These are phyloP conservation scores for Botrytis sinoallii DNA, from an alignment of 2,329 filamentous ascomycete genomes.

Conservation along the genomic window DNA sequence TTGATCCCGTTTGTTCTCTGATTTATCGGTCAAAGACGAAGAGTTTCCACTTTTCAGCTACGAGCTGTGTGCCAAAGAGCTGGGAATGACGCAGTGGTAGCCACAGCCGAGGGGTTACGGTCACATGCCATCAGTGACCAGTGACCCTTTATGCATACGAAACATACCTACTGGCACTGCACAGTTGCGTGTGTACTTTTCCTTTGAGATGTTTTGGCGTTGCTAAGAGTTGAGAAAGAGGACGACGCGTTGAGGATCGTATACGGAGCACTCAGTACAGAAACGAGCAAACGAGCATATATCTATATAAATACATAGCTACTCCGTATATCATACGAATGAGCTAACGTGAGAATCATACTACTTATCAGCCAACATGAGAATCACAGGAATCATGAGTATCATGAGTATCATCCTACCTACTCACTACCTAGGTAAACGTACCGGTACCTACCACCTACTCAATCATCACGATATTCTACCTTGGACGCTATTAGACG, in stretches of 20 bases:
- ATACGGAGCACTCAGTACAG: background rate
- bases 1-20: background rate
- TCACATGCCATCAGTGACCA: background rate
- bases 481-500: background rate
- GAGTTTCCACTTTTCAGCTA: background rate
- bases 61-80: background rate
- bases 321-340: background rate
- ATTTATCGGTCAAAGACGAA: background rate
- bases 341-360: background rate
- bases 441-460: background rate
- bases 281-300: background rate
- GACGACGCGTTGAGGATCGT: background rate
- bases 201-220: background rate
- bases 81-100: slow-evolving; percentile 10
- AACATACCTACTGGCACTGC: background rate
- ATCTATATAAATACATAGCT: background rate
- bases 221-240: background rate
- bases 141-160: background rate
- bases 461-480: background rate
- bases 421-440: background rate
- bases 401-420: background rate
- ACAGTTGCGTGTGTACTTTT: background rate
- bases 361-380: background rate
- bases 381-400: too few species aligned
- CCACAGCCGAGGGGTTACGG: background rate